Conservation (phyloP, 495 filamentous ascomycete genomes). For the Lasiosphaeria ovina region DNA sequence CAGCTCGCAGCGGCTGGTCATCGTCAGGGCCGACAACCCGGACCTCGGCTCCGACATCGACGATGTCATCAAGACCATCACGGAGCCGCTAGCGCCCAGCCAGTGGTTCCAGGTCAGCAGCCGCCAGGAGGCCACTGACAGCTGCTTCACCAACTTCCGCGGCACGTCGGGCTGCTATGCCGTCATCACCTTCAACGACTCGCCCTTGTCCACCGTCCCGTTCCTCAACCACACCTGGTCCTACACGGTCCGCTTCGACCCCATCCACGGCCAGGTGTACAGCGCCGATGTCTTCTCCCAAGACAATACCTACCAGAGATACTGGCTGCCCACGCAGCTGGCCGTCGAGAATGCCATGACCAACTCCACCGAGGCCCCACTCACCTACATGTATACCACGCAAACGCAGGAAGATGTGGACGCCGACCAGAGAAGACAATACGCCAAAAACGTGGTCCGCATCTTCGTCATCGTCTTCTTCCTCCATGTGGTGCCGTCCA, state of each 20-base stretch:
- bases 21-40: constrained; percentile 11
- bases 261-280: background rate
- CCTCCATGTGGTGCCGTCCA: constrained; percentile 11
- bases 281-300: constrained; percentile 3
- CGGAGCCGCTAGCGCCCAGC: constrained; percentile 5
- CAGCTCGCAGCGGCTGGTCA: constrained; percentile 15
- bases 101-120: constrained; percentile 6
- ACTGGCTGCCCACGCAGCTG: constrained; percentile 18
- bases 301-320: constrained; percentile 11
- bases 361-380: constrained; percentile 11
- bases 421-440: background rate
- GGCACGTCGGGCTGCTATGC: constrained; percentile 22
- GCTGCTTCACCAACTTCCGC: constrained; percentile 16
- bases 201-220: constrained; percentile 5
- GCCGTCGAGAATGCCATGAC: constrained; percentile 27
- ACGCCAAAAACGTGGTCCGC: constrained; percentile 1
- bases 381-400: constrained; percentile 6
- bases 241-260: constrained; percentile 21
- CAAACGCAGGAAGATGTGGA: constrained; percentile 8
- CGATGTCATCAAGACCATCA: constrained; percentile 16
- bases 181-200: constrained; percentile 20
- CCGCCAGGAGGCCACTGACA: background rate
- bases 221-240: constrained; percentile 20
- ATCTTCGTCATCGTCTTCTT: constrained; percentile 21
- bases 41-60: constrained; percentile 18